Evolutionary conservation across 495 filamentous ascomycete genomes (phyloP), one percentile per base, ranked within the genome.

Genomic region (Bombardia bombarda): DNA sequence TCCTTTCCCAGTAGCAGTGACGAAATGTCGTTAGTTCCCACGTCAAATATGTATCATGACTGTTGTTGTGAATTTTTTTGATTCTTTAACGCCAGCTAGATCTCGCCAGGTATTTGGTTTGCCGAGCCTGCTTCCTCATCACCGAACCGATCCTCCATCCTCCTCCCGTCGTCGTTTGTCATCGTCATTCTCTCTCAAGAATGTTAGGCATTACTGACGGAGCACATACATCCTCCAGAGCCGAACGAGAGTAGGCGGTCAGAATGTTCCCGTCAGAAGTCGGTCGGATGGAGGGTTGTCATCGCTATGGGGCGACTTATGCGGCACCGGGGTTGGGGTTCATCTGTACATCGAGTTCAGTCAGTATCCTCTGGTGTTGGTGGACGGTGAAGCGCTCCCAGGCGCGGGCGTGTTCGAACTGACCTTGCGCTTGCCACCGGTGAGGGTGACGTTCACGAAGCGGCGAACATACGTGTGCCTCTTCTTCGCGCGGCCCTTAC

Each of bases 391-490:
- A 13, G n/a, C n/a, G n/a, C n/a, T n/a, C n/a, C n/a, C n/a, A n/a
- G 30, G 12, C 14, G 14, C 20, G 17, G 6, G 12, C 18, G 34
- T 9, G 34, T 37, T 21, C 9, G 17, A 19, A 35, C 61, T 50
- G 44, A 93, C 88, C 90, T 97, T 97, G 71, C 92, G 78, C 90
- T 99, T 99, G 70, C 92, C 92, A 69, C 92, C 92, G 46, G 92
- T 95, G 80, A 96, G 77, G 57, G 88, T 94, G 64, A 99, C 90
- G 77, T 97, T 99, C 53, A 99, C 93, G 79, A 99, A 99, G 55
- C 92, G 89, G 66, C 92, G 85, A 56, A 89, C 97, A 78, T 99
- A 98, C 53, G 75, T 78, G 58, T 95, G 82, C 60, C 92, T 82
- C 88, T 98, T 99, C 83, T 90, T 90, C 54, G 92, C 92, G 57